phyloP scores from a whole-genome alignment of 2,329 filamentous ascomycete species.

The Aspergillus awamori region DNA sequence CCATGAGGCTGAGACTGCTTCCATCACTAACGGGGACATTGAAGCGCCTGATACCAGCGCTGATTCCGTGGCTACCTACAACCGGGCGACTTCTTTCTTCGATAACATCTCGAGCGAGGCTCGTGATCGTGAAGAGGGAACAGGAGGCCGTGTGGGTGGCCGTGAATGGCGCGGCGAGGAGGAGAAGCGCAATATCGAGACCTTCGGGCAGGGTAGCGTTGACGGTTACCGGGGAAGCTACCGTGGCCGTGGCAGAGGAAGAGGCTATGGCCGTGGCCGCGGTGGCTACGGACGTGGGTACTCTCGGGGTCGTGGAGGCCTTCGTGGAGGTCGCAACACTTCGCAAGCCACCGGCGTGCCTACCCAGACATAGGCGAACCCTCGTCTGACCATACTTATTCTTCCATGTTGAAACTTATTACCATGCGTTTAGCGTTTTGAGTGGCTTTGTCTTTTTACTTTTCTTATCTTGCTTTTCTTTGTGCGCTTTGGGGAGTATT shows the following conservation, averaged over 20 bases:
- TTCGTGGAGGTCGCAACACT: conserved; percentile 41
- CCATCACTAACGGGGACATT: conserved; percentile 43
- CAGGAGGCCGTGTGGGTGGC: conserved; percentile 68
- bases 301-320: conserved; percentile 42
- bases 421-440: conserved; percentile 22
- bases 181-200: conserved; percentile 94
- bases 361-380: conserved; percentile 31
- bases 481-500: conserved; percentile 26
- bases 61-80: conserved; percentile 64
- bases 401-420: conserved; percentile 16
- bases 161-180: conserved; percentile 91
- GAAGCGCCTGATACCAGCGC: conserved; percentile 40
- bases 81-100: conserved; percentile 90
- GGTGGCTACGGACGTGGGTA: conserved; percentile 52
- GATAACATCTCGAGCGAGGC: conserved; percentile 97
- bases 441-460: no score
- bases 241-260: conserved; percentile 63
- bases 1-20: conserved; percentile 54
- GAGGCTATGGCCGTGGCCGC: conserved; percentile 53
- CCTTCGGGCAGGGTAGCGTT: conserved; percentile 94
- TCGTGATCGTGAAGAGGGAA: conserved; percentile 80
- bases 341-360: conserved; percentile 45
- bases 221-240: conserved; percentile 83
- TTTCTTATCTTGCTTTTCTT: conserved; percentile 15
- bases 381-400: background rate